Percentiles rank a stretch among this genome's conserved stretches.
These are phyloP conservation scores for Nissolia schottii DNA, from an alignment of 306 rosid species.

Conservation along the genomic window DNA sequence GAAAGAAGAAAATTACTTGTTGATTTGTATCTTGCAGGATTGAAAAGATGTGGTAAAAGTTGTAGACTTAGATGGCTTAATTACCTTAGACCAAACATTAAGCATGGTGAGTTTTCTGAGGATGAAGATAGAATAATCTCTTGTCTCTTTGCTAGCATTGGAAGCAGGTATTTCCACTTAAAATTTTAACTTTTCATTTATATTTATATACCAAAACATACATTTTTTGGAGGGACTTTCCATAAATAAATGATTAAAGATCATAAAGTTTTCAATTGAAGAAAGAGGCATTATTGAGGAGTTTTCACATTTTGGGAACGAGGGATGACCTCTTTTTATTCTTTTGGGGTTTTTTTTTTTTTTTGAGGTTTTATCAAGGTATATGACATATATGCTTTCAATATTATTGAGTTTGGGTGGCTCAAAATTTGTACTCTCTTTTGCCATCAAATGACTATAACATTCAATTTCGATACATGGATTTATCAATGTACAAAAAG, in stretches of 20 bases:
- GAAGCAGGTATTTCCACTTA: constrained; percentile 54
- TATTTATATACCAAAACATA: background rate
- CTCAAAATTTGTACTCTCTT: too few species aligned
- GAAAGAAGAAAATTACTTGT: background rate
- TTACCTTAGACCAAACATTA: constrained; percentile 70
- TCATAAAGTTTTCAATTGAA: background rate
- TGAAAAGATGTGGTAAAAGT: constrained; percentile 74
- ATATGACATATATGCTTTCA: too few species aligned
- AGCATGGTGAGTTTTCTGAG: constrained; percentile 68
- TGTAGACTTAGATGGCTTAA: constrained; percentile 77
- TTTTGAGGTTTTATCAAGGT: too few species aligned
- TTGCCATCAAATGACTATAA: too few species aligned
- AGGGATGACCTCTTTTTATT: too few species aligned
- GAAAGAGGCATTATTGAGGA: background rate
- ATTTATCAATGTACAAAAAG: too few species aligned
- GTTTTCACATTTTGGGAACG: background rate
- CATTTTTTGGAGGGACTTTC: background rate
- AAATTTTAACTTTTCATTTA: background rate
- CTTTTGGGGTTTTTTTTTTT: too few species aligned
- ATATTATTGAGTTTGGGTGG: too few species aligned
- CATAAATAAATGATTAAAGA: background rate
- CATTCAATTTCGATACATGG: too few species aligned
- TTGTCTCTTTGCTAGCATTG: constrained; percentile 59
- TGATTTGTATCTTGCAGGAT: constrained; percentile 36
- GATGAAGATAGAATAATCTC: constrained; percentile 62